Conservation (phyloP, 2,329 filamentous ascomycete species). For the Claviceps quebecensis region DNA sequence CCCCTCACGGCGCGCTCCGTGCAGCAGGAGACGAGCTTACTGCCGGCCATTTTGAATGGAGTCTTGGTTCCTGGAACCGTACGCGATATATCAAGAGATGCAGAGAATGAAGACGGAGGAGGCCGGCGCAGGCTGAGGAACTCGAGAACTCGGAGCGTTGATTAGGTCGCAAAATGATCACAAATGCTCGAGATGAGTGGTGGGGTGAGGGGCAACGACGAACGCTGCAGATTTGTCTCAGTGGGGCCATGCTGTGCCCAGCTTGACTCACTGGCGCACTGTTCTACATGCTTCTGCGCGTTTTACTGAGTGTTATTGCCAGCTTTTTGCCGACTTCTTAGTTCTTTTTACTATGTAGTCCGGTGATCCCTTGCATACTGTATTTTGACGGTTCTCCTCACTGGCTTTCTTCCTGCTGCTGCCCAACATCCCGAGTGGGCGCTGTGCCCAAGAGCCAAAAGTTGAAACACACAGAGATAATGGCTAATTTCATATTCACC, state of each 20-base stretch:
- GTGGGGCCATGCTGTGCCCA: slow-evolving; percentile 10
- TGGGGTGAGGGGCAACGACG: slow-evolving; percentile 20
- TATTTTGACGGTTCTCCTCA: too few species aligned
- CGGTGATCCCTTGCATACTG: too few species aligned
- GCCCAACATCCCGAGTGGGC: too few species aligned
- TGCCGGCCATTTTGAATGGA: slow-evolving; percentile 18
- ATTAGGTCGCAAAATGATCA: slow-evolving; percentile 19
- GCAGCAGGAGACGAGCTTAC: slow-evolving; percentile 12
- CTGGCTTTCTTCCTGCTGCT: not conserved
- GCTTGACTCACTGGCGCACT: slow-evolving; percentile 5
- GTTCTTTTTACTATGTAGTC: too few species aligned
- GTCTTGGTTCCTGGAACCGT: slow-evolving; percentile 1
- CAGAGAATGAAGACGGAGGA: slow-evolving; percentile 1
- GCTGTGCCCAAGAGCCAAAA: too few species aligned
- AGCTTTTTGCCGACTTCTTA: too few species aligned
- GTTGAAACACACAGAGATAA: too few species aligned
- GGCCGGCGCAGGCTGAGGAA: slow-evolving; percentile 1
- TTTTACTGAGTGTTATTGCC: too few species aligned
- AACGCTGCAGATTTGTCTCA: slow-evolving; percentile 18
- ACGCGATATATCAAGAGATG: slow-evolving; percentile 3
- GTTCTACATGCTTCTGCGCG: too few species aligned
- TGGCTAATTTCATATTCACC: slow-evolving; percentile 8
- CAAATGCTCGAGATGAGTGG: slow-evolving; percentile 9
- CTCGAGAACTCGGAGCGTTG: slow-evolving; percentile 8
- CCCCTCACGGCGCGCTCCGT: slow-evolving; percentile 2